A percentile compares a stretch with the other conserved stretches of the same genome.
Evolutionary conservation across 192 early-diverging fungal genomes (phyloP).

Genomic region (Phycomyces nitens): DNA sequence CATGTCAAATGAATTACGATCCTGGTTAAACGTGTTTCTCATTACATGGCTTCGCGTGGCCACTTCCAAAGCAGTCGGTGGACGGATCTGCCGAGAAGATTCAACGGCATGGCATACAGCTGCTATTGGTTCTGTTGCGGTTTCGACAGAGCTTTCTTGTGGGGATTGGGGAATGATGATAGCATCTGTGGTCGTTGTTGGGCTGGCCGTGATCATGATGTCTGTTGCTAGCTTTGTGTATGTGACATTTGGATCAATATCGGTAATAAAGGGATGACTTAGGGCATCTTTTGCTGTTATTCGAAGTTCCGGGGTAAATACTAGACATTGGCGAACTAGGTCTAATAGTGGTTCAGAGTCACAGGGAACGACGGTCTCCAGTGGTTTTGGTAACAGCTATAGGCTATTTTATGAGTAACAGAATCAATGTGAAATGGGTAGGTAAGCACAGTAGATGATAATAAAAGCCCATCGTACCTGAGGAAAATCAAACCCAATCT

Average conservation of each 20-base stretch:
- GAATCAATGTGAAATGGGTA: not conserved
- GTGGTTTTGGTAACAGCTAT: slow-evolving; percentile 41
- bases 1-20: too few relatives aligned
- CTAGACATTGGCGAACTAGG: slow-evolving; percentile 69
- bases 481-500: slow-evolving; percentile 63
- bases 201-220: not conserved
- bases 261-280: slow-evolving; percentile 18
- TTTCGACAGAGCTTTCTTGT: too few relatives aligned
- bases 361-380: slow-evolving; percentile 58
- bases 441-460: not conserved
- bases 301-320: slow-evolving; percentile 74
- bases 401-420: not conserved
- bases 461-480: slow-evolving; percentile 26
- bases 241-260: not conserved
- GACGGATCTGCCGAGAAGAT: too few relatives aligned
- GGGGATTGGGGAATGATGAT: too few relatives aligned
- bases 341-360: slow-evolving; percentile 54
- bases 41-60: too few relatives aligned
- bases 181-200: too few relatives aligned
- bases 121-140: too few relatives aligned
- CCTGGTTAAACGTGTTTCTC: too few relatives aligned
- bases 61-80: too few relatives aligned
- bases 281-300: slow-evolving; percentile 72
- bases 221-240: not conserved
- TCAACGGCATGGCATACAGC: too few relatives aligned